phyloP scores from a whole-genome alignment of 352 stramenopile genomes.

The Plasmopara viticola region DNA sequence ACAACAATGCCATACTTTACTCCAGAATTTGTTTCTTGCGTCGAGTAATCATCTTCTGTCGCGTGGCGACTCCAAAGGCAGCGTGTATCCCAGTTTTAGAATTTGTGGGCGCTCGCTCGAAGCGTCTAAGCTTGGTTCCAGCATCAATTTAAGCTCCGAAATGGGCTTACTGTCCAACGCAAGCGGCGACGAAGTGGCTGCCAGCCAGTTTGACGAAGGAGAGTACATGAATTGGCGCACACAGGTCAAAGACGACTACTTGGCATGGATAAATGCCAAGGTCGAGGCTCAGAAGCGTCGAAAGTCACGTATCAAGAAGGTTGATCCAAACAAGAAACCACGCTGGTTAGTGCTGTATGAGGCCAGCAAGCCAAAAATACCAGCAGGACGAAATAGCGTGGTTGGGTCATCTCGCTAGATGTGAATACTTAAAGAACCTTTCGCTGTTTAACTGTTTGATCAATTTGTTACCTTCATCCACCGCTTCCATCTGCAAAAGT shows the following conservation, averaged over 20 bases:
- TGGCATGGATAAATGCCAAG: conserved; percentile 63
- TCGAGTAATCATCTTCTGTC: conserved; percentile 36
- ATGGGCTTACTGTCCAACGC: conserved; percentile 10
- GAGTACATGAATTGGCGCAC: conserved; percentile 65
- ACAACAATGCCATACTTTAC: neutral
- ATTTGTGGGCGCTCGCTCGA: conserved; percentile 18
- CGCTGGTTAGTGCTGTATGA: conserved; percentile 69
- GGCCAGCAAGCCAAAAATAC: conserved; percentile 40
- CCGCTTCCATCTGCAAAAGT: too few relatives aligned
- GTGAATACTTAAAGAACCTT: neutral
- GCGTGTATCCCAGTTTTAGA: conserved; percentile 26
- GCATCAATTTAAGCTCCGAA: conserved; percentile 14
- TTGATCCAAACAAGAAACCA: conserved; percentile 47
- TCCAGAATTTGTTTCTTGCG: conserved; percentile 39
- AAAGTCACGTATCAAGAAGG: conserved; percentile 38
- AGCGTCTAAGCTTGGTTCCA: conserved; percentile 17
- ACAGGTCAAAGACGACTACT: conserved; percentile 66
- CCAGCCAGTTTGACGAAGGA: conserved; percentile 39
- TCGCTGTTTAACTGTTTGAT: conserved; percentile 6
- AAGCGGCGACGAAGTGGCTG: conserved; percentile 6
- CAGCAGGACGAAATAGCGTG: conserved; percentile 26
- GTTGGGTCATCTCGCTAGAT: conserved; percentile 1
- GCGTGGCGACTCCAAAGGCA: conserved; percentile 25
- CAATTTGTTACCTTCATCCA: neutral
- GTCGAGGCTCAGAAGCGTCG: conserved; percentile 43